These are phyloP conservation scores for Akanthomyces lecanii DNA, from an alignment of 2,329 filamentous ascomycete genomes.

Conservation along the genomic window DNA sequence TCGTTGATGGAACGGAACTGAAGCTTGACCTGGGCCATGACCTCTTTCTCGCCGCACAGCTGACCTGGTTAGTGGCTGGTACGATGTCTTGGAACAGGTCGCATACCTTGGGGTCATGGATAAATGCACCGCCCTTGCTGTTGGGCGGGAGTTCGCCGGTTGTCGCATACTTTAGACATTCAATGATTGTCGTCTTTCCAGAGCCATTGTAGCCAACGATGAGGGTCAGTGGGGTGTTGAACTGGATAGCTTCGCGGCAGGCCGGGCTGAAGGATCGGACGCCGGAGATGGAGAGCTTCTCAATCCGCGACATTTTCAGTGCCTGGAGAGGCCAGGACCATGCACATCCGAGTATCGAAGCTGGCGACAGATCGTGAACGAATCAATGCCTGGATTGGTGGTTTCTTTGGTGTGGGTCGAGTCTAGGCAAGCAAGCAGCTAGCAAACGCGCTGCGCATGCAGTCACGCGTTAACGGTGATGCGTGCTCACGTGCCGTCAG, in stretches of 20 bases:
- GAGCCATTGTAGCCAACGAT: constrained; percentile 98
- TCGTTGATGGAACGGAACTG: constrained; percentile 77
- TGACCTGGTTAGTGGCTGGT: constrained; percentile 26
- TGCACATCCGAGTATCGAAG: not conserved
- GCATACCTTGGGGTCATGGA: constrained; percentile 85
- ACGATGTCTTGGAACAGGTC: not conserved
- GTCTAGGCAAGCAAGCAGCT: constrained; percentile 1
- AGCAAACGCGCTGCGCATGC: constrained; percentile 1
- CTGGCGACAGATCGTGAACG: not conserved
- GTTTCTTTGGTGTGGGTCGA: constrained; percentile 2
- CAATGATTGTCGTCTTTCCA: constrained; percentile 98
- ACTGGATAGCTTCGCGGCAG: constrained; percentile 73
- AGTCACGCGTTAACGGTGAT: constrained; percentile 22
- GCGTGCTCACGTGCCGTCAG: constrained; percentile 22
- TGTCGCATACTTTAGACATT: constrained; percentile 96
- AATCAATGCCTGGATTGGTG: not conserved
- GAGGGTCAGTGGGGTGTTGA: constrained; percentile 85
- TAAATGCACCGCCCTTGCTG: constrained; percentile 84
- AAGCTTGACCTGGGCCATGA: constrained; percentile 86
- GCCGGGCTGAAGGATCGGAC: constrained; percentile 79
- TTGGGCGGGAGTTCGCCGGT: constrained; percentile 92
- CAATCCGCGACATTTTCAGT: constrained; percentile 69
- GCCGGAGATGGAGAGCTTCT: constrained; percentile 82
- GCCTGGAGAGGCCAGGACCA: constrained; percentile 1
- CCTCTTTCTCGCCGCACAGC: constrained; percentile 80